Base-by-base conservation (phyloP, 768 basidiomycete genomes). In the Russula brevipes region DNA sequence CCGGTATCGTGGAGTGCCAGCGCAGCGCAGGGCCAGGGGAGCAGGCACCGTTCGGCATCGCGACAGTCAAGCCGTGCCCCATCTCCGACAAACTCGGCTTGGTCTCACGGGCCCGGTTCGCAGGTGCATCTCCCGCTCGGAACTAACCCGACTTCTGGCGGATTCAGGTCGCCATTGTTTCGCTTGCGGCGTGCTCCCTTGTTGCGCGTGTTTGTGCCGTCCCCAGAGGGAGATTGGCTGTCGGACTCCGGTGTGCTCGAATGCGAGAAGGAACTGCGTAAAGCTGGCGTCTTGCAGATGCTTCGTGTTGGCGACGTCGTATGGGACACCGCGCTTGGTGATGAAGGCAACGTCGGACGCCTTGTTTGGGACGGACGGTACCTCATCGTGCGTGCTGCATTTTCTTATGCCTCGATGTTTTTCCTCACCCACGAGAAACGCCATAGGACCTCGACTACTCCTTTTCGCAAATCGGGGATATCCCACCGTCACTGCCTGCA, bases 341-440 rank as follows among this genome's bases (percentile, higher is more conserved):
- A 93, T 70, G 91, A 94, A 71, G 89, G 86, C 1, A 93, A 94
- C 72, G 80, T 86, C 7, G 91, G 91, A n/a, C 76, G 88, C 66
- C 71, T 93, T 73, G 79, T 92, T 9, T 94, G 91, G 91, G 92
- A 93, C 71, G 91, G 91, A n/a, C 85, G 82, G 63, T 94, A 91
- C 75, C 79, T 94, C 7, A 85, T 94, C 69, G 91, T 93, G 71
- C 70, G 89, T 79, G 33, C 41, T 67, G 64, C 53, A n/a, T 68
- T 65, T 62, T 59, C 54, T n/a, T 24, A 1, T 31, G 30, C 19
- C 31, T 31, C 35, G 49, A 36, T 47, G 46, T 54, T 12, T 31
- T 12, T 39, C 41, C 46, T 61, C 10, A 63, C 31, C 10, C 19
- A 17, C 9, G 30, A 31, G 10, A 31, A 47, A 38, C 31, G 19